Evolutionary conservation across 1,284 basidiomycete species (phyloP), one percentile per base, ranked within the genome.

Genomic region (Vanrija sp.): DNA sequence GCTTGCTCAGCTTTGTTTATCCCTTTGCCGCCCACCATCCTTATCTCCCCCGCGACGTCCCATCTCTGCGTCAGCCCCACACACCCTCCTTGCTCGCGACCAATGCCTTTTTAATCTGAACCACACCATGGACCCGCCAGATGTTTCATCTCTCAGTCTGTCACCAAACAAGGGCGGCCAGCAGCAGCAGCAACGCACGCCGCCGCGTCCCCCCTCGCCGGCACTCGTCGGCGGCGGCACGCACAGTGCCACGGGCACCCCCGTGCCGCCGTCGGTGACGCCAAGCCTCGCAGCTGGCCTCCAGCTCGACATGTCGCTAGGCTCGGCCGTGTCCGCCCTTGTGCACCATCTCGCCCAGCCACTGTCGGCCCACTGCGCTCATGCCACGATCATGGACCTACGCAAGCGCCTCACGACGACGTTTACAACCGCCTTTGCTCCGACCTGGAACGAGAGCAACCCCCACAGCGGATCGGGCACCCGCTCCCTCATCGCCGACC

Each of bases 401-500:
- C 68, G 70, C 18, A 46, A 63, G 14, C 54, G 57, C 18, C 66
- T 75, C 42, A 49, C 52, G 6, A 9, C 52, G 1, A 38, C 54
- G 15, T 60, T 75, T 9, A 65, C 54, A 1, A 60, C 55, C 12
- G 54, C 54, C 3, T 71, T 61, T 49, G 25, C 48, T 14, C 62
- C 67, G 2, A 69, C 69, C 18, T 77, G 75, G 75, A 68, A 72
- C 34, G 62, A 66, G 21, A 45, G 54, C 15, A 64, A 64, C 38
- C 73, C 73, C 8, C 62, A 66, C 15, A 38, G 53, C 3, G 75
- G 73, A 3, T 69, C 68, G 8, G 75, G 74, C 15, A 54, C 50
- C 40, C 59, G 75, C 16, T 75, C 73, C 1, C 62, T 77, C 43
- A 77, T 77, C 49, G 66, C 68, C 28, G 58, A 58, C 28, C 57